Conservation (phyloP, 2,329 filamentous ascomycete genomes). For the Zopfia rhizophila region DNA sequence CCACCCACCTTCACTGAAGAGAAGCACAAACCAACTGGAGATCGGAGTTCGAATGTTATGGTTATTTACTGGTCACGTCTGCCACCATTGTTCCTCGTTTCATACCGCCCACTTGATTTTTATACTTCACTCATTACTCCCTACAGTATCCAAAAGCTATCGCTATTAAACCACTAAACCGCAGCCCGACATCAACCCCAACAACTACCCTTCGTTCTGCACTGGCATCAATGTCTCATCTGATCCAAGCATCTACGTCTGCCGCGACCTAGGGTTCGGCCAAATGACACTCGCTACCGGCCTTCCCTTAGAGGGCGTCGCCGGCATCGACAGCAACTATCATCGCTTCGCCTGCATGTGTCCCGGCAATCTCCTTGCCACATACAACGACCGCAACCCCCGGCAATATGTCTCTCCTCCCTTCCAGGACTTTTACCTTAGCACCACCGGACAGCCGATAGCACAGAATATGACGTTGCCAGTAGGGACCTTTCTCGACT, state of each 20-base stretch:
- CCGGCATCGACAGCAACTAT: conserved; percentile 45
- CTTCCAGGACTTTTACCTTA: conserved; percentile 55
- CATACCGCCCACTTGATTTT: no score
- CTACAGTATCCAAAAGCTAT: no score
- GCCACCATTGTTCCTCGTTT: no score
- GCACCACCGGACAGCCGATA: conserved; percentile 50
- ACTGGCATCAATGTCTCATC: conserved; percentile 15
- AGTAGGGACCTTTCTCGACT: conserved; percentile 58
- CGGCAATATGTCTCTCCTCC: conserved; percentile 53
- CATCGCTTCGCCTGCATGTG: conserved; percentile 54
- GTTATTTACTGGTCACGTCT: no score
- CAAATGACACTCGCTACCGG: conserved; percentile 46
- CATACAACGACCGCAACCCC: conserved; percentile 31
- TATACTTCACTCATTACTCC: no score
- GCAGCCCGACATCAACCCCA: no score
- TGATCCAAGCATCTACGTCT: conserved; percentile 15
- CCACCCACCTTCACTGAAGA: no score
- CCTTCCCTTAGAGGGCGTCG: conserved; percentile 45
- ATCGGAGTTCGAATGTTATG: no score
- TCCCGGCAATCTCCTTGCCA: conserved; percentile 53
- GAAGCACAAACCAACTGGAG: no score
- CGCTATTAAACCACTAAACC: no score
- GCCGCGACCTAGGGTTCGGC: conserved; percentile 43
- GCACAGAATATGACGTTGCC: conserved; percentile 54
- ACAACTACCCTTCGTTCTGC: no score